Evolutionary conservation across 1,139 yeast species (phyloP), one percentile per base, ranked within the genome.

Genomic region (Candida sanyaensis): DNA sequence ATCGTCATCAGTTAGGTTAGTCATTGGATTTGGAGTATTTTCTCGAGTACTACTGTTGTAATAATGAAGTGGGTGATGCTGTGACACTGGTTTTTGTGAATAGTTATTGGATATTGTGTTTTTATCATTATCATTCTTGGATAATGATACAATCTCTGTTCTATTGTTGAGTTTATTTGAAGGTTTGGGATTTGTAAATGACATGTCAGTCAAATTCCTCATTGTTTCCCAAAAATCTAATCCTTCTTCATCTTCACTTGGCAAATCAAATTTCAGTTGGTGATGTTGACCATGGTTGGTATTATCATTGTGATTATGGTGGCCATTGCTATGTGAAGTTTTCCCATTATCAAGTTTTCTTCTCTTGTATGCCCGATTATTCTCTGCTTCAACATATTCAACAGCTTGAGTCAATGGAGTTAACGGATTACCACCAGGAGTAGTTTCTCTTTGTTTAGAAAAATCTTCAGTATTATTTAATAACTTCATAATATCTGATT

Each of bases 141-240:
- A 62, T 48, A 9, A 28, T 21, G 29, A 2, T 13, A 21, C 23
- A 17, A 5, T 23, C 9, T 29, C 29, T 39, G 30, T 26, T 12
- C 6, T 27, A 44, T 1, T 38, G 46, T 24, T 44, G 29, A 11
- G 32, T 17, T 26, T 17, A 23, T 23, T 41, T 26, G 32, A 27
- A 10, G 21, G 17, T 11, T 37, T 38, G 11, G 42, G 50, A 49
- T 48, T 47, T 54, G 46, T 50, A 49, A 48, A 44, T 4, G 77
- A 65, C 12, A 59, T 32, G 37, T 63, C 69, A 4, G 73, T 64
- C 30, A 84, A 62, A 29, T 83, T 75, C 48, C 86, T 72, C 78
- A 86, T 75, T 1, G 83, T 80, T 55, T 85, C 90, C 88, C 89
- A 84, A 58, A 84, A 85, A 60, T 84, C 90, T 32, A 80, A 57